phyloP scores from a whole-genome alignment of 2,329 filamentous ascomycete species.

The Tolypocladium ophioglossoides region DNA sequence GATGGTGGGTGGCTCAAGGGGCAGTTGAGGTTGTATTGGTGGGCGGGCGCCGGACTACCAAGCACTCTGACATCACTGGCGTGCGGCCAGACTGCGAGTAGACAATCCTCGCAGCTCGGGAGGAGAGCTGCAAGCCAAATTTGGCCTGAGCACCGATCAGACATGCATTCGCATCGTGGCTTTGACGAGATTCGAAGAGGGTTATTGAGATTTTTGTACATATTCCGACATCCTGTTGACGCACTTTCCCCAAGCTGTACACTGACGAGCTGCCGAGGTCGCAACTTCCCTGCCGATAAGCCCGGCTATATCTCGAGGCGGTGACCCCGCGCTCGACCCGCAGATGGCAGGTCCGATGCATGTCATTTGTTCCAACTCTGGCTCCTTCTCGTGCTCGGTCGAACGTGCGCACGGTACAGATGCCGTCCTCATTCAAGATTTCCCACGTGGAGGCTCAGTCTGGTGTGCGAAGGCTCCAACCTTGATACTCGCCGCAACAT shows the following conservation, averaged over 20 bases:
- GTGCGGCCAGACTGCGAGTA: not conserved
- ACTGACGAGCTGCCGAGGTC: not conserved
- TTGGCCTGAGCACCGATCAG: not conserved
- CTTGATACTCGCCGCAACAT: too few relatives aligned
- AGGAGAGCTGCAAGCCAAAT: not conserved
- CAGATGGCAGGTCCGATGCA: not conserved
- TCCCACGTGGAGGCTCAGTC: not conserved
- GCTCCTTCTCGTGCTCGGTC: not conserved
- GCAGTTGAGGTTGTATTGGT: not conserved
- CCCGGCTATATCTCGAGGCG: not conserved
- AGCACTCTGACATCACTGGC: slow-evolving; percentile 6
- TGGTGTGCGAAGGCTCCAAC: too few relatives aligned
- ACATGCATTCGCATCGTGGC: not conserved
- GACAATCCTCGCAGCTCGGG: not conserved
- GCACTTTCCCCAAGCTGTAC: too few relatives aligned
- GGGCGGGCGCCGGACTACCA: slow-evolving; percentile 4
- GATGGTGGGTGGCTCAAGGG: not conserved
- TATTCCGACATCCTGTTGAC: not conserved
- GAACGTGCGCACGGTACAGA: too few relatives aligned
- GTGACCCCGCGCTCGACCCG: not conserved
- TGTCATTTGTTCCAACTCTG: not conserved
- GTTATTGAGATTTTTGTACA: not conserved
- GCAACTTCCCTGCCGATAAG: not conserved
- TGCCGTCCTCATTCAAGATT: not conserved
- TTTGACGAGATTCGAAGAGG: not conserved